Percentiles rank a stretch among this genome's conserved stretches.
Evolutionary conservation across 1,139 yeast genomes (phyloP).

Genomic region (Debaryomyces robertsiae): DNA sequence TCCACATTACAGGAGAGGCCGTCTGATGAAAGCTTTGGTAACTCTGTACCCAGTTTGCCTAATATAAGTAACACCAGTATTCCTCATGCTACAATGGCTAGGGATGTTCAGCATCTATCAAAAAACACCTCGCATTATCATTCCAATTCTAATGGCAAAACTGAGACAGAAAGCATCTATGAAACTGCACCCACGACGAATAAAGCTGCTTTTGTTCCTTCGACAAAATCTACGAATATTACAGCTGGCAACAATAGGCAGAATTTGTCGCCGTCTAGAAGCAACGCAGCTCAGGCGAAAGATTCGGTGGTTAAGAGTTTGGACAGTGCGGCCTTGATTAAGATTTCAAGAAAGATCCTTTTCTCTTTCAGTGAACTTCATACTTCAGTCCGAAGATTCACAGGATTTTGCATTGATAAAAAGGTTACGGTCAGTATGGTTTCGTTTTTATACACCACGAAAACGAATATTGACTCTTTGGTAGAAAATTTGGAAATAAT

Average conservation of each 20-base stretch:
- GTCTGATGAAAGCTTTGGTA: constrained; percentile 27
- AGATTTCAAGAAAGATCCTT: constrained; percentile 57
- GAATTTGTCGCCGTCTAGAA: constrained; percentile 1
- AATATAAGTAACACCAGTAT: constrained; percentile 10
- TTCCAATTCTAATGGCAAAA: constrained; percentile 5
- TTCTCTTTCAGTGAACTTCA: constrained; percentile 72
- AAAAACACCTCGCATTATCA: constrained; percentile 9
- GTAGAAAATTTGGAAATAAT: constrained; percentile 61
- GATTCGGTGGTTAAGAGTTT: constrained; percentile 4
- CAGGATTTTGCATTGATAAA: constrained; percentile 68
- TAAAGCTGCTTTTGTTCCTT: constrained; percentile 11
- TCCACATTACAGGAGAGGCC: constrained; percentile 68
- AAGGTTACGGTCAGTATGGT: constrained; percentile 61
- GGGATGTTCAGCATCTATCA: constrained; percentile 15
- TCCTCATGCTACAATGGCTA: constrained; percentile 15
- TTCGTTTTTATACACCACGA: constrained; percentile 55
- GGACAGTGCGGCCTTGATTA: constrained; percentile 37
- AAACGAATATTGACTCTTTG: constrained; percentile 58
- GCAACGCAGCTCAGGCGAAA: background rate
- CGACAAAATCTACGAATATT: constrained; percentile 1
- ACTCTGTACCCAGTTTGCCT: constrained; percentile 5
- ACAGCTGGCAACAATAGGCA: background rate
- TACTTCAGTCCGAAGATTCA: constrained; percentile 64
- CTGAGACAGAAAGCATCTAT: constrained; percentile 2
- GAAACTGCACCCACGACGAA: constrained; percentile 4